Percentiles rank a stretch among this genome's conserved stretches.
These are phyloP conservation scores for Tremella fuciformis DNA, from an alignment of 768 basidiomycete species.

Conservation along the genomic window DNA sequence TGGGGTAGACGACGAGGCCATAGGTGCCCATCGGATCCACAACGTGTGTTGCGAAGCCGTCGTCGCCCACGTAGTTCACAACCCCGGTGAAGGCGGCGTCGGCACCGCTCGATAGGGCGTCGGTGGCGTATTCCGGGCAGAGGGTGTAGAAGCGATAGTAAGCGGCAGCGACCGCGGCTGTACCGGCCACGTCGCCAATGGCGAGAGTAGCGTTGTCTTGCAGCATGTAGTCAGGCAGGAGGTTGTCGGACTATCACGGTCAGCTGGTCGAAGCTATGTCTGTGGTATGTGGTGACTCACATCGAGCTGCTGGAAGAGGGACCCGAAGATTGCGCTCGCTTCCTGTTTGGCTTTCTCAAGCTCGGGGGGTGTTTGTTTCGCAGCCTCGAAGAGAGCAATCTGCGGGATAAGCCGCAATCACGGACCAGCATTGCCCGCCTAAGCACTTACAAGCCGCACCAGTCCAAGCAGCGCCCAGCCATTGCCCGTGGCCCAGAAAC, in stretches of 20 bases:
- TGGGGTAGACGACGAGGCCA: constrained; percentile 27
- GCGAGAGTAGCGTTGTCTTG: neutral
- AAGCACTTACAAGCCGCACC: constrained; percentile 17
- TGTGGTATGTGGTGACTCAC: constrained; percentile 12
- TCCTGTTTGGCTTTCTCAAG: too few relatives aligned
- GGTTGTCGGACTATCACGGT: neutral
- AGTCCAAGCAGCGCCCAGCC: constrained; percentile 25
- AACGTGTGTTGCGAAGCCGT: constrained; percentile 33
- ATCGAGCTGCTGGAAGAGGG: constrained; percentile 20
- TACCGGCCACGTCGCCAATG: constrained; percentile 30
- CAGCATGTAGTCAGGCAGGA: constrained; percentile 28
- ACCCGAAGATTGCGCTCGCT: constrained; percentile 8
- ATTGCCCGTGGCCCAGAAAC: constrained; percentile 27
- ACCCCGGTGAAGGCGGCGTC: constrained; percentile 31
- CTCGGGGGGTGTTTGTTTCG: too few relatives aligned
- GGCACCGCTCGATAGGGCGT: constrained; percentile 3
- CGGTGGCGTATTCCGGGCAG: constrained; percentile 4
- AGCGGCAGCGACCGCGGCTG: constrained; percentile 31
- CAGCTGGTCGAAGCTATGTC: too few relatives aligned
- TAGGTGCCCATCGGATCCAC: constrained; percentile 33
- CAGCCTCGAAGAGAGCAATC: too few relatives aligned
- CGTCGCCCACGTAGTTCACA: constrained; percentile 20
- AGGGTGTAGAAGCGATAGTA: constrained; percentile 33
- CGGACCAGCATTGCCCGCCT: neutral
- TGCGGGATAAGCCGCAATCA: neutral